Base-by-base conservation (phyloP, 208 protist genomes). In the Leishmania aethiopica region DNA sequence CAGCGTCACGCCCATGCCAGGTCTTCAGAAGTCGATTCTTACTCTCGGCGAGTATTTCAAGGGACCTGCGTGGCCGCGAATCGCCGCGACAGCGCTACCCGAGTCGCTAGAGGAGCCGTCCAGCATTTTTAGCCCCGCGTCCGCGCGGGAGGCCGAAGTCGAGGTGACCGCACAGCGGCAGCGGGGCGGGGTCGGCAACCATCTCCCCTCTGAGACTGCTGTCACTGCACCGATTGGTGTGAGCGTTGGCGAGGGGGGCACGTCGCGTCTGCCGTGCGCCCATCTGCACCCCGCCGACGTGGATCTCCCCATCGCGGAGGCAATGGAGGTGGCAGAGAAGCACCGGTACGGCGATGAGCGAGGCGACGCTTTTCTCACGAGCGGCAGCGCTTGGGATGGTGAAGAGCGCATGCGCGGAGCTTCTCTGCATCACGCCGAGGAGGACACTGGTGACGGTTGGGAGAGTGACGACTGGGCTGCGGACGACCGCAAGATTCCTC, bases 381-480 rank as follows among this genome's bases (percentile, higher is more conserved):
- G 25, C 5, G 28, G 37, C 47, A 28, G 60, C 60, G 22, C 11
- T 35, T 45, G 53, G 28, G 37, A 49, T 25, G 45, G 32, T 28
- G 70, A 40, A 13, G 35, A 49, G 25, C 32, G 22, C 37, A 15
- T n/a, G 8, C 74, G 25, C 17, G 74, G 55, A 22, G 5, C 37
- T 35, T 28, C 32, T 40, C 22, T 59, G 57, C 47, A 57, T 35
- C 2, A 6, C 37, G 32, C 32, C 22, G 35, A 3, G 22, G 74
- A 35, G 2, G 74, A 17, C 40, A 2, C 64, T 0, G 77, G 69
- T 53, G 80, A 82, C 78, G 59, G 35, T 7, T 42, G 74, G 37
- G 79, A 81, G 51, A 78, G 75, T n/a, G 79, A 86, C 2, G 78
- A 80, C 67, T 79, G 62, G 78, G 78, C 22, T 22, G 75, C 84